Evolutionary conservation across 805 yeast species (phyloP).

Genomic region (Metschnikowia rubicola): DNA sequence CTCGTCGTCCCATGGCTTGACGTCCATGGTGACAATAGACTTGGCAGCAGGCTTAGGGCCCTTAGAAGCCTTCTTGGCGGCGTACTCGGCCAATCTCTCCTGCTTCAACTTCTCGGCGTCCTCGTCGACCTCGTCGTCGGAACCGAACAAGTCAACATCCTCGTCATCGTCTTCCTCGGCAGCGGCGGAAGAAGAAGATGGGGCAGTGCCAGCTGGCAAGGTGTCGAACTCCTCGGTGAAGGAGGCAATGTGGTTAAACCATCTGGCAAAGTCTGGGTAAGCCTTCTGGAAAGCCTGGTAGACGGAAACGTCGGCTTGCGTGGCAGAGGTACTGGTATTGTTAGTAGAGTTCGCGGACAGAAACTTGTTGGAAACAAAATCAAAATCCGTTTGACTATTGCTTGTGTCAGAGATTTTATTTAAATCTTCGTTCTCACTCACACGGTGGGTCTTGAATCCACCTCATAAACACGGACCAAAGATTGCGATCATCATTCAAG

Average conservation of each 20-base stretch:
- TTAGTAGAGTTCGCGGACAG: slow-evolving; percentile 19
- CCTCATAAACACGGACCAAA: slow-evolving; percentile 98
- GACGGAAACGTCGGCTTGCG: slow-evolving; percentile 93
- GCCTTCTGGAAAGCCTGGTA: slow-evolving; percentile 90
- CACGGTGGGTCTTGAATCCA: slow-evolving; percentile 92
- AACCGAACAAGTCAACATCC: slow-evolving; percentile 93
- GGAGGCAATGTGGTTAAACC: slow-evolving; percentile 98
- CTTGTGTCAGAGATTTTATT: slow-evolving; percentile 37
- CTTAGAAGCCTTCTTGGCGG: slow-evolving; percentile 94
- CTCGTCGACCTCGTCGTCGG: slow-evolving; percentile 90
- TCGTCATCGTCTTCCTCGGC: slow-evolving; percentile 68
- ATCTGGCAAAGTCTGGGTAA: slow-evolving; percentile 94
- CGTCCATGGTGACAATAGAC: slow-evolving; percentile 93
- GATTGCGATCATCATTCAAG: slow-evolving; percentile 60
- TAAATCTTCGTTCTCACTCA: slow-evolving; percentile 68
- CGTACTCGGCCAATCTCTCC: slow-evolving; percentile 96
- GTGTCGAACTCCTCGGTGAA: slow-evolving; percentile 79
- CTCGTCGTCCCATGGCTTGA: slow-evolving; percentile 99
- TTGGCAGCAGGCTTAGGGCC: slow-evolving; percentile 99
- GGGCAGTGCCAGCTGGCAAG: slow-evolving; percentile 75
- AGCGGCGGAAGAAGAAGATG: slow-evolving; percentile 48
- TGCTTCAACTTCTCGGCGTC: slow-evolving; percentile 97
- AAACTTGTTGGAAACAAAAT: no score
- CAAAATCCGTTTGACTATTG: slow-evolving; percentile 4
- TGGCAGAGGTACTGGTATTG: slow-evolving; percentile 68